phyloP scores from a whole-genome alignment of 2,329 filamentous ascomycete genomes.

The Ramularia endophylla region DNA sequence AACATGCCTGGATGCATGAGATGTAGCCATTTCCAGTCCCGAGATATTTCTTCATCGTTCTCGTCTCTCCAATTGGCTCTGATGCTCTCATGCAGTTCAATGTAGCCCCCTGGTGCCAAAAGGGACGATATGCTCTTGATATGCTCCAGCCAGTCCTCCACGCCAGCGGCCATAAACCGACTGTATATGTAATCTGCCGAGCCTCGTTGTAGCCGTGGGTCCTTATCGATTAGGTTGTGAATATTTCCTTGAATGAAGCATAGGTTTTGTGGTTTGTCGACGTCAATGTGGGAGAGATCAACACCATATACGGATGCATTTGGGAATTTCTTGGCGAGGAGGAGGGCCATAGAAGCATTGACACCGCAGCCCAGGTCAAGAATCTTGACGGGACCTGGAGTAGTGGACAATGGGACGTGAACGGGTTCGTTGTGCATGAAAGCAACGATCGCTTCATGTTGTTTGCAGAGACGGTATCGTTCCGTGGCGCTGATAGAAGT shows the following conservation, averaged over 20 bases:
- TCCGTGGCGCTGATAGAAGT: constrained; percentile 4
- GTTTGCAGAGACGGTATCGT: constrained; percentile 4
- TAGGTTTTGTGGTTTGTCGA: constrained; percentile 4
- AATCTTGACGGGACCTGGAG: constrained; percentile 1
- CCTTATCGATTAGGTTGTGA: not conserved
- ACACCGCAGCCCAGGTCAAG: constrained; percentile 39
- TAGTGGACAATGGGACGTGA: constrained; percentile 2
- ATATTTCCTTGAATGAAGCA: constrained; percentile 9
- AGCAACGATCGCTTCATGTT: constrained; percentile 8
- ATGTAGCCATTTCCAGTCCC: constrained; percentile 6
- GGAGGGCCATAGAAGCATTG: constrained; percentile 17
- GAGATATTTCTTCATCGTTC: constrained; percentile 2
- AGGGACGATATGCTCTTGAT: constrained; percentile 5
- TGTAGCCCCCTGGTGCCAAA: constrained; percentile 4
- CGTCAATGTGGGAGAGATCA: constrained; percentile 6
- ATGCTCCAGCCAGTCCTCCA: constrained; percentile 8
- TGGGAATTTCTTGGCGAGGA: constrained; percentile 17
- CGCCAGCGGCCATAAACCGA: constrained; percentile 4
- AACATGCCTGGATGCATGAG: no score
- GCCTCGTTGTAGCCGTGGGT: constrained; percentile 2
- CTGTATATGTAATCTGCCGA: constrained; percentile 7
- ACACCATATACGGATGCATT: constrained; percentile 8
- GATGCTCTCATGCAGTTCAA: constrained; percentile 11
- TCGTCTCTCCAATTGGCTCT: constrained; percentile 2
- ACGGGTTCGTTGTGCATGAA: constrained; percentile 7